Conservation (phyloP, 2,329 filamentous ascomycete genomes). For the Cercospora sp. region DNA sequence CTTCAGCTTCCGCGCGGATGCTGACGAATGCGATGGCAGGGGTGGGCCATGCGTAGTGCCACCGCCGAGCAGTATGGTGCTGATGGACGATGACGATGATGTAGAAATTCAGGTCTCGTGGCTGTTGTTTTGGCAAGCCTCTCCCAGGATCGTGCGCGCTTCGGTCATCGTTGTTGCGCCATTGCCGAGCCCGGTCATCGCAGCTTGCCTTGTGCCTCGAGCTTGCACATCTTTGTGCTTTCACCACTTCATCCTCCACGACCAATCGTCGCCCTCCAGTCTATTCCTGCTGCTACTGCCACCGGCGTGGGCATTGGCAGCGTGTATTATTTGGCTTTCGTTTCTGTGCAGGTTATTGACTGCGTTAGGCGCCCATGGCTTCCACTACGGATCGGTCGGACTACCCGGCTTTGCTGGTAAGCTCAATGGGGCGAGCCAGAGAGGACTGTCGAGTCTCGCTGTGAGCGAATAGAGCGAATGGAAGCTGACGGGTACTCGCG, state of each 20-base stretch:
- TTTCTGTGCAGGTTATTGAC: conserved; percentile 10
- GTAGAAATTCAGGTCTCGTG: not conserved
- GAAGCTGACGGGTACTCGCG: conserved; percentile 10
- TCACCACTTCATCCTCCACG: not conserved
- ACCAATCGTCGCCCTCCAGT: not conserved
- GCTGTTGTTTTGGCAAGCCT: not conserved
- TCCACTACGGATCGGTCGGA: conserved; percentile 70
- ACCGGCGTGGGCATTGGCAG: not conserved
- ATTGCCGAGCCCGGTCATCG: not conserved
- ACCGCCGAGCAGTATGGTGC: not conserved
- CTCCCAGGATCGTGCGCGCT: not conserved
- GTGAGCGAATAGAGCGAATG: not conserved
- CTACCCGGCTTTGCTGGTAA: conserved; percentile 92
- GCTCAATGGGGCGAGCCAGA: conserved; percentile 35
- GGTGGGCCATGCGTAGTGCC: not conserved
- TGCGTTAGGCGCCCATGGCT: not conserved
- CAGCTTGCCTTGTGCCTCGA: not conserved
- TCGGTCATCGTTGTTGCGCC: conserved; percentile 1
- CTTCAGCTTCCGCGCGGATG: not conserved
- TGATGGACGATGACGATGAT: conserved; percentile 1
- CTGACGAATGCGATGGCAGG: not conserved
- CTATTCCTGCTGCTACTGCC: not conserved
- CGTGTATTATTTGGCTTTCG: conserved; percentile 7
- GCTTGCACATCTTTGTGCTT: conserved; percentile 36
- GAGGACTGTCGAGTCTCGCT: not conserved